A percentile compares a stretch with the other conserved stretches of the same genome.
phyloP scores from a whole-genome alignment of 2,329 filamentous ascomycete species.

The Fusarium annulatum region DNA sequence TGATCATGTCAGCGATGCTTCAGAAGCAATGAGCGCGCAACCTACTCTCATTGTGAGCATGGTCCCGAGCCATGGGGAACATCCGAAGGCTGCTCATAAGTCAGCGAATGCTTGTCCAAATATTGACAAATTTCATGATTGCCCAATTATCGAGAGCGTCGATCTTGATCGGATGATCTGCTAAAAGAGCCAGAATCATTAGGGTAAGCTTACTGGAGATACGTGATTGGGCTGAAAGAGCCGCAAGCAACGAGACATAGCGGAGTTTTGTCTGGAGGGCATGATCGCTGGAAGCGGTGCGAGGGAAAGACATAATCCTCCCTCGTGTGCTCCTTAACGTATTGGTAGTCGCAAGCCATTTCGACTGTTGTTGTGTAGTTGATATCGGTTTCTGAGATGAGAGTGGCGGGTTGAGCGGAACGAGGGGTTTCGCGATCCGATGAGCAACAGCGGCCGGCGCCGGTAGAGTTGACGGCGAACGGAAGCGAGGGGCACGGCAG shows the following conservation, averaged over 20 bases:
- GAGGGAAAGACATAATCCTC: constrained; percentile 69
- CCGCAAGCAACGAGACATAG: constrained; percentile 77
- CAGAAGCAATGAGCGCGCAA: constrained; percentile 2
- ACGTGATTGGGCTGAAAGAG: constrained; percentile 57
- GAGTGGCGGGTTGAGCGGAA: constrained; percentile 21
- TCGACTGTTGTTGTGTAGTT: constrained; percentile 5
- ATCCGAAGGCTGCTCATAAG: constrained; percentile 50
- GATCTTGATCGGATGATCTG: background rate
- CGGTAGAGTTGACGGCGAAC: constrained; percentile 31
- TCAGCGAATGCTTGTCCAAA: constrained; percentile 1
- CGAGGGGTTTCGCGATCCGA: constrained; percentile 32
- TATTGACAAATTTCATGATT: background rate
- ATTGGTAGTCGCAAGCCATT: constrained; percentile 49
- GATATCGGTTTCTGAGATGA: constrained; percentile 4
- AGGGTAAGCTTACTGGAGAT: constrained; percentile 23
- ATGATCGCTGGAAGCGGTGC: constrained; percentile 66
- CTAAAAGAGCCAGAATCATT: background rate
- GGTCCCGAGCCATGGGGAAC: constrained; percentile 89
- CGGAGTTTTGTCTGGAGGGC: constrained; percentile 67
- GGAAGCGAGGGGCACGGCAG: constrained; percentile 31
- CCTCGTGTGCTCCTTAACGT: constrained; percentile 49
- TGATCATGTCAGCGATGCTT: constrained; percentile 20
- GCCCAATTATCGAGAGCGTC: background rate
- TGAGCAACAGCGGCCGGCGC: constrained; percentile 32
- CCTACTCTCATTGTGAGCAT: constrained; percentile 64